Conservation (phyloP, 2,329 filamentous ascomycete species). For the Alternaria sp. region DNA sequence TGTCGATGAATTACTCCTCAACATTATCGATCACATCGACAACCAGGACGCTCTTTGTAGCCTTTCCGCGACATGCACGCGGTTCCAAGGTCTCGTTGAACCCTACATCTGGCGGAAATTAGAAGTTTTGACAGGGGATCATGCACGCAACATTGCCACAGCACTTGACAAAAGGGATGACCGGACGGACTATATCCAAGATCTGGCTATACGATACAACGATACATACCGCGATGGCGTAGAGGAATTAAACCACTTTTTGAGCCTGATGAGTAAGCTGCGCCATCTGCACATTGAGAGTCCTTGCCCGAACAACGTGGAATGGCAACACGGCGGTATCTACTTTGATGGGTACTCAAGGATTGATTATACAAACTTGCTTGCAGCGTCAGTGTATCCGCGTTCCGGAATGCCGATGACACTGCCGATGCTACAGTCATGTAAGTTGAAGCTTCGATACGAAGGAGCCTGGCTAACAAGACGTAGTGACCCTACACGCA, state of each 20-base stretch:
- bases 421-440: constrained; percentile 42
- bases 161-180: constrained; percentile 36
- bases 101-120: constrained; percentile 47
- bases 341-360: constrained; percentile 41
- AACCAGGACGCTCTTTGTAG: constrained; percentile 31
- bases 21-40: constrained; percentile 45
- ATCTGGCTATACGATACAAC: constrained; percentile 43
- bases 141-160: constrained; percentile 34
- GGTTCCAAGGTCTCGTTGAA: constrained; percentile 43
- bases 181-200: constrained; percentile 37
- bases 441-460: constrained; percentile 26
- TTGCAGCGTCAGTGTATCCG: constrained; percentile 37
- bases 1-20: constrained; percentile 48
- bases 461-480: constrained; percentile 15
- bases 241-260: constrained; percentile 39
- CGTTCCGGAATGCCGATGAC: constrained; percentile 21
- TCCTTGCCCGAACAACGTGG: constrained; percentile 49
- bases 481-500: constrained; percentile 44
- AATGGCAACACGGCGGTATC: constrained; percentile 29
- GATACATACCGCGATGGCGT: constrained; percentile 37
- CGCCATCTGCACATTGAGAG: constrained; percentile 45
- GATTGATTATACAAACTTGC: constrained; percentile 44
- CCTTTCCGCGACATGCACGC: constrained; percentile 43
- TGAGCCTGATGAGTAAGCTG: constrained; percentile 40
- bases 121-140: constrained; percentile 35